Conservation (phyloP, 2,329 filamentous ascomycete species). For the Calonectria hongkongensis region DNA sequence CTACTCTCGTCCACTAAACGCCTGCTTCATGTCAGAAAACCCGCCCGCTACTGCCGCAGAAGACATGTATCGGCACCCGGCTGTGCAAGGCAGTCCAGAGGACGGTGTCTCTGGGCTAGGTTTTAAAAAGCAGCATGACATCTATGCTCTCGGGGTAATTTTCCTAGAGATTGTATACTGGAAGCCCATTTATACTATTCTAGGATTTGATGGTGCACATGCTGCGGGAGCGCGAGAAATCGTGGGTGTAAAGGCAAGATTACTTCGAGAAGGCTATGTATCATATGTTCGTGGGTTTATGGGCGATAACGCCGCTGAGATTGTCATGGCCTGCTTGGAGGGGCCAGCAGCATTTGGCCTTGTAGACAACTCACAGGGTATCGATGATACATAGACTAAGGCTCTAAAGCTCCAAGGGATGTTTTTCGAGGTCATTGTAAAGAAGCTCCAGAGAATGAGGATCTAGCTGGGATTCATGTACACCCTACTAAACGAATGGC, state of each 20-base stretch:
- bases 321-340: not conserved
- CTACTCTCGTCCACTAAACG: not conserved
- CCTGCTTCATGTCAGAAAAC: constrained; percentile 5
- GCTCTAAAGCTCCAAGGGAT: not conserved
- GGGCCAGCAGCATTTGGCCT: not conserved
- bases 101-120: not conserved
- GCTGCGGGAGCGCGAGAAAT: not conserved
- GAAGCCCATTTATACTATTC: not conserved
- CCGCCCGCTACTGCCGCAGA: not conserved
- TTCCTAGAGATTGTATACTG: not conserved
- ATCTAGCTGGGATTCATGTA: not conserved
- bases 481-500: too few relatives aligned
- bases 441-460: not conserved
- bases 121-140: constrained; percentile 1
- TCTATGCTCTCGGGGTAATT: not conserved
- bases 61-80: not conserved
- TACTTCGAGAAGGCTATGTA: not conserved
- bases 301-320: not conserved
- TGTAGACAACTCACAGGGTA: not conserved
- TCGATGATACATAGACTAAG: not conserved
- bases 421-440: not conserved
- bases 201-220: not conserved
- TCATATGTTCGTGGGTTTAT: not conserved
- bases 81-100: not conserved
- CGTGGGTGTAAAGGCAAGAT: not conserved